Evolutionary conservation across 2,329 filamentous ascomycete genomes (phyloP).

Genomic region (Lecanicillium sp.): DNA sequence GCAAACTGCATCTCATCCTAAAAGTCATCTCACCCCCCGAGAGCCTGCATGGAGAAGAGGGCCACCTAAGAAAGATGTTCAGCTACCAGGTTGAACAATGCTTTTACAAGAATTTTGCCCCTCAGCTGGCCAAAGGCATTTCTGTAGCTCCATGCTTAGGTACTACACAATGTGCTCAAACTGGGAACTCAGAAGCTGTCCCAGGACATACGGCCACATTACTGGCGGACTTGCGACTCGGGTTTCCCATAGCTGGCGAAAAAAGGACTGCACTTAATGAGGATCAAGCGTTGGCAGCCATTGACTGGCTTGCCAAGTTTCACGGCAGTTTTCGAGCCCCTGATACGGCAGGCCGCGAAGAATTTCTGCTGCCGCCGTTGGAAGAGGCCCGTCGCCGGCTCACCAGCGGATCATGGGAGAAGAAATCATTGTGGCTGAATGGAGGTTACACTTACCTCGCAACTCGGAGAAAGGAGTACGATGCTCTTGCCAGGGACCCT

Average conservation of each 20-base stretch:
- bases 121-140: slow-evolving; percentile 32
- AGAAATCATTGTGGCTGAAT: slow-evolving; percentile 48
- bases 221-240: slow-evolving; percentile 45
- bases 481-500: slow-evolving; percentile 33
- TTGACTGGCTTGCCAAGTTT: slow-evolving; percentile 57
- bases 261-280: slow-evolving; percentile 39
- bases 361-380: slow-evolving; percentile 45
- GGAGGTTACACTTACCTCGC: slow-evolving; percentile 64
- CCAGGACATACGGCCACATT: slow-evolving; percentile 42
- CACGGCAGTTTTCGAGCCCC: slow-evolving; percentile 45
- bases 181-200: slow-evolving; percentile 21
- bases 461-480: slow-evolving; percentile 51
- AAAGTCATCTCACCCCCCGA: slow-evolving; percentile 52
- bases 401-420: slow-evolving; percentile 7
- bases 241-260: slow-evolving; percentile 49
- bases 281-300: slow-evolving; percentile 41
- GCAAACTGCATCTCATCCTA: slow-evolving; percentile 38
- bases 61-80: slow-evolving; percentile 57
- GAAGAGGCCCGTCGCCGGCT: slow-evolving; percentile 36
- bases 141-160: slow-evolving; percentile 43
- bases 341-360: slow-evolving; percentile 18
- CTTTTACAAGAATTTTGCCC: slow-evolving; percentile 53
- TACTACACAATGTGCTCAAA: slow-evolving; percentile 23
- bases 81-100: slow-evolving; percentile 61
- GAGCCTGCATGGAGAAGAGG: slow-evolving; percentile 37